Evolutionary conservation across 2,329 filamentous ascomycete species (phyloP).

Genomic region (Cordyceps farinosa): DNA sequence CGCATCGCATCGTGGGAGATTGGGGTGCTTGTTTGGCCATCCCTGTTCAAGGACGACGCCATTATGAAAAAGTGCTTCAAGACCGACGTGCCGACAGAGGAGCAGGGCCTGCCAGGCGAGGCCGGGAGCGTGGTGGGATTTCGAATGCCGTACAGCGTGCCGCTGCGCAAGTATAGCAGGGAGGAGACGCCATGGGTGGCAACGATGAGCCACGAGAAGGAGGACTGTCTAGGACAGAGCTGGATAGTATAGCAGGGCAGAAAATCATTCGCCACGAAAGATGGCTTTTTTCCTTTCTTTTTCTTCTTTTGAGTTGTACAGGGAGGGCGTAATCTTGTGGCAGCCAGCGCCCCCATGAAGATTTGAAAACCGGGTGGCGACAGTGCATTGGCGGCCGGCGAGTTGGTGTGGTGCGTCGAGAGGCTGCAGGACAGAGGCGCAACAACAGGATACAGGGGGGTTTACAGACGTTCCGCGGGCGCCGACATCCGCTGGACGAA

Average conservation of each 20-base stretch:
- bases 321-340: too few species aligned
- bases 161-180: constrained; percentile 61
- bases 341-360: background rate
- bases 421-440: background rate
- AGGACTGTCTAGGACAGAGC: constrained; percentile 54
- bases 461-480: background rate
- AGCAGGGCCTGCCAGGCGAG: constrained; percentile 21
- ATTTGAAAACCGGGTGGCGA: background rate
- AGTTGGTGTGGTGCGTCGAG: background rate
- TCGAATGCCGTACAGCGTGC: constrained; percentile 79
- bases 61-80: constrained; percentile 68
- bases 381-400: background rate
- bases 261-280: too few species aligned
- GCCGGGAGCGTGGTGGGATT: constrained; percentile 56
- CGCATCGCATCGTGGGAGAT: constrained; percentile 79
- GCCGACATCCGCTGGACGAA: background rate
- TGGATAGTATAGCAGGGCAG: constrained; percentile 31
- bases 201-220: constrained; percentile 53
- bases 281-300: too few species aligned
- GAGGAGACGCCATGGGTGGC: constrained; percentile 76
- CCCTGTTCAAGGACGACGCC: constrained; percentile 44
- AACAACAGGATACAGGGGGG: background rate
- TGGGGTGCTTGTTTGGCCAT: constrained; percentile 80
- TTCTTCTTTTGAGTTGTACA: too few species aligned
- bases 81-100: constrained; percentile 48